phyloP scores from a whole-genome alignment of 345 rosid species.

The Arabidopsis suecica region DNA sequence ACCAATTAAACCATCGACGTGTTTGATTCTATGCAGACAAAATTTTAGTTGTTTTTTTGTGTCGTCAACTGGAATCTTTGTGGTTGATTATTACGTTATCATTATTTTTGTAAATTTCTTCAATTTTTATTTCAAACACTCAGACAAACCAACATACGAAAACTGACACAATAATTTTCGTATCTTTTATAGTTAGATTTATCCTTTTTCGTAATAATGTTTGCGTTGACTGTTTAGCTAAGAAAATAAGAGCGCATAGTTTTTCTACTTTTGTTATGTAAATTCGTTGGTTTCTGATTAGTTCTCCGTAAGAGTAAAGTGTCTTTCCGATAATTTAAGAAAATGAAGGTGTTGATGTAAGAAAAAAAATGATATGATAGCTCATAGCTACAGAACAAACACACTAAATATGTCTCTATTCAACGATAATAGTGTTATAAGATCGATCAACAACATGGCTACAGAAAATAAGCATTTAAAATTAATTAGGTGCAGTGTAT shows the following conservation, averaged over 20 bases:
- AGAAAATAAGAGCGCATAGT: too few species aligned
- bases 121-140: too few species aligned
- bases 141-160: too few species aligned
- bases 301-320: too few species aligned
- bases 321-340: too few species aligned
- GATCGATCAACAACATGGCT: background rate
- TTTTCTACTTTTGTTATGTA: too few species aligned
- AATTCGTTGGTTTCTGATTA: too few species aligned
- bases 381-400: background rate
- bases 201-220: too few species aligned
- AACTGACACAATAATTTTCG: too few species aligned
- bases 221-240: too few species aligned
- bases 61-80: slow-evolving; percentile 35
- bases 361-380: background rate
- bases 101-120: background rate
- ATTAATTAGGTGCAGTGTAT: background rate
- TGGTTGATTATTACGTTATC: slow-evolving; percentile 28
- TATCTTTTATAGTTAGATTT: too few species aligned
- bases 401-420: slow-evolving; percentile 2
- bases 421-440: background rate
- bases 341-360: too few species aligned
- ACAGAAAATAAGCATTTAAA: background rate
- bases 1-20: slow-evolving; percentile 38
- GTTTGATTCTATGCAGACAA: slow-evolving; percentile 41
- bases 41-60: background rate